Percentiles rank a stretch among this genome's conserved stretches.
phyloP scores from a whole-genome alignment of 2,329 filamentous ascomycete genomes.

The Bipolaris sorokiniana region DNA sequence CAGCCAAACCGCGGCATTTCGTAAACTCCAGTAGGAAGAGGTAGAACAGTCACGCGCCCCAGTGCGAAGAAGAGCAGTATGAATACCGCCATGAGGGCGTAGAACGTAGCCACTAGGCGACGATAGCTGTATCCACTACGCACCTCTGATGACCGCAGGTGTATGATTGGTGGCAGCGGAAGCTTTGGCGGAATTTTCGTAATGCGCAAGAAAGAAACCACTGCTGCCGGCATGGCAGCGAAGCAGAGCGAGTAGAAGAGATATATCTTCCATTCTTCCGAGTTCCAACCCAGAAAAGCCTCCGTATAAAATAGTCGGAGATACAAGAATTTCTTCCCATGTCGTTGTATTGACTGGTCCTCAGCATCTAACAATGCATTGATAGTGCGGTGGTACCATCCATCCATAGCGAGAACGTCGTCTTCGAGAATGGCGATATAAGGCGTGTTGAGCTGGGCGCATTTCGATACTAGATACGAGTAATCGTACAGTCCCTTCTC shows the following conservation, averaged over 20 bases:
- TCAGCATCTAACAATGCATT: conserved; percentile 46
- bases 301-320: conserved; percentile 57
- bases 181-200: conserved; percentile 26
- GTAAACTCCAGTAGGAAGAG: conserved; percentile 46
- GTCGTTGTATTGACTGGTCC: conserved; percentile 31
- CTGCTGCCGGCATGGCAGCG: conserved; percentile 23
- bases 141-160: neutral
- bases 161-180: conserved; percentile 22
- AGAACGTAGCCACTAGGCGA: conserved; percentile 30
- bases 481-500: conserved; percentile 56
- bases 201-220: conserved; percentile 35
- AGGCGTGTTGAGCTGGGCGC: conserved; percentile 46
- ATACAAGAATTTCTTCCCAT: conserved; percentile 47
- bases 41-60: conserved; percentile 49
- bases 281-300: conserved; percentile 55
- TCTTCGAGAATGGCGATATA: conserved; percentile 57
- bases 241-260: conserved; percentile 43
- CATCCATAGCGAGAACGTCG: conserved; percentile 55
- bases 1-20: conserved; percentile 53
- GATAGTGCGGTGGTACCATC: conserved; percentile 54
- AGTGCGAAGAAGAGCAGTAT: conserved; percentile 51
- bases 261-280: conserved; percentile 51
- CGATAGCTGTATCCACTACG: neutral
- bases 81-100: conserved; percentile 15
- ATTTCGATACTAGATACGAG: conserved; percentile 51